Evolutionary conservation across 2,329 filamentous ascomycete species (phyloP).

Genomic region (Raffaelea arxii): DNA sequence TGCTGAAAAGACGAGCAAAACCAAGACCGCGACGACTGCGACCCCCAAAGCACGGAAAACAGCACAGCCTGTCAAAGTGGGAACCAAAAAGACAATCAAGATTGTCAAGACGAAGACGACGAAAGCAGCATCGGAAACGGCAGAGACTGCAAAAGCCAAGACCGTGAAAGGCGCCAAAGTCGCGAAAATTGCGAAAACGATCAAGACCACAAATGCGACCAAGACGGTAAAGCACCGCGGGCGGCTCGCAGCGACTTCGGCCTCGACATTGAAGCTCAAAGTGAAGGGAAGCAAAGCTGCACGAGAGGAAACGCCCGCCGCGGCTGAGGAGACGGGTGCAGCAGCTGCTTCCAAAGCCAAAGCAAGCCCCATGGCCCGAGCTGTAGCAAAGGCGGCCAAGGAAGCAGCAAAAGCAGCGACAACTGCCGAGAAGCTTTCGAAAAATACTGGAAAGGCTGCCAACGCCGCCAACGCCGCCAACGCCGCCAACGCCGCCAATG

Average conservation of each 20-base stretch:
- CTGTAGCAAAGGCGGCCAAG: constrained; percentile 6
- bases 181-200: constrained; percentile 17
- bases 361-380: constrained; percentile 16
- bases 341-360: constrained; percentile 21
- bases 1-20: constrained; percentile 22
- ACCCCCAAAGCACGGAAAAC: constrained; percentile 4
- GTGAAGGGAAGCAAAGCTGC: not conserved
- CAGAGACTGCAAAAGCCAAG: constrained; percentile 12
- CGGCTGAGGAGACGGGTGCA: too few species aligned
- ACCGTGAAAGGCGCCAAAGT: not conserved
- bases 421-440: constrained; percentile 10
- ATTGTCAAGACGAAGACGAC: not conserved
- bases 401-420: constrained; percentile 12
- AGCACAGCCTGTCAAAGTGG: constrained; percentile 12
- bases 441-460: constrained; percentile 1
- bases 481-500: constrained; percentile 3
- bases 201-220: constrained; percentile 2
- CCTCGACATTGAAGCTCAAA: not conserved
- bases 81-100: constrained; percentile 13
- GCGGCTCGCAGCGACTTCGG: too few species aligned
- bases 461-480: too few species aligned
- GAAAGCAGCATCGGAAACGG: constrained; percentile 36
- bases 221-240: too few species aligned
- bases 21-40: constrained; percentile 14
- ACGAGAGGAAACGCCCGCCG: not conserved